Evolutionary conservation across 495 filamentous ascomycete species (phyloP).

Genomic region (Astrocystis sublimbata): DNA sequence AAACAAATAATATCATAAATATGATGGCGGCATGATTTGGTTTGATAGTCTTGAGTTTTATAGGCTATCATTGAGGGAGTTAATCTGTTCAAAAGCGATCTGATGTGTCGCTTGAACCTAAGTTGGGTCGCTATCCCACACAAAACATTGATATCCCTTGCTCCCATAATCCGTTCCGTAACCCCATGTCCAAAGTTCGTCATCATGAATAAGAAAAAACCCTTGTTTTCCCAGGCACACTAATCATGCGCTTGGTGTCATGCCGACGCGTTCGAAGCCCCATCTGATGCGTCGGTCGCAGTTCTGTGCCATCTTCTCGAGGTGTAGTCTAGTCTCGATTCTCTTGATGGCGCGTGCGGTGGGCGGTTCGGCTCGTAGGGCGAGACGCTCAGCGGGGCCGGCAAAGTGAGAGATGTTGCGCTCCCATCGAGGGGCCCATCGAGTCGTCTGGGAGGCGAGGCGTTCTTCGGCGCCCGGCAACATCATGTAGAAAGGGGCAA

Average conservation of each 20-base stretch:
- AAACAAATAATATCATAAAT: not conserved
- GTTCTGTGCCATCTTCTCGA: conserved; percentile 47
- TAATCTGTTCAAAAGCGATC: not conserved
- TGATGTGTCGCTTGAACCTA: not conserved
- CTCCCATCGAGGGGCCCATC: conserved; percentile 54
- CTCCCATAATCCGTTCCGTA: not conserved
- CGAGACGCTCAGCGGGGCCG: conserved; percentile 43
- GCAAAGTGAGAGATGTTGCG: conserved; percentile 49
- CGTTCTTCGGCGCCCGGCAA: conserved; percentile 48
- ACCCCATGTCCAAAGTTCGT: not conserved
- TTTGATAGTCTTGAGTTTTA: conserved; percentile 6
- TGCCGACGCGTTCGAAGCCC: conserved; percentile 26
- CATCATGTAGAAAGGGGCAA: conserved; percentile 53
- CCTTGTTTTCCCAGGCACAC: not conserved
- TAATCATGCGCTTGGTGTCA: not conserved
- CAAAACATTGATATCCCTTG: not conserved
- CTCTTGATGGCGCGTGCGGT: conserved; percentile 41
- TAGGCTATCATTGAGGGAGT: not conserved
- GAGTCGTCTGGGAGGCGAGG: conserved; percentile 41
- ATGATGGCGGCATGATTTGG: not conserved
- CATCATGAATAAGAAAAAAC: not conserved
- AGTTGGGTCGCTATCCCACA: not conserved
- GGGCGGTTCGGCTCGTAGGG: conserved; percentile 44
- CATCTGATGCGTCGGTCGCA: conserved; percentile 44
- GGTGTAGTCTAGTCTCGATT: conserved; percentile 42